Percentiles rank a stretch among this genome's conserved stretches.
Evolutionary conservation across 805 yeast genomes (phyloP).

Genomic region (Wickerhamomyces ciferrii): DNA sequence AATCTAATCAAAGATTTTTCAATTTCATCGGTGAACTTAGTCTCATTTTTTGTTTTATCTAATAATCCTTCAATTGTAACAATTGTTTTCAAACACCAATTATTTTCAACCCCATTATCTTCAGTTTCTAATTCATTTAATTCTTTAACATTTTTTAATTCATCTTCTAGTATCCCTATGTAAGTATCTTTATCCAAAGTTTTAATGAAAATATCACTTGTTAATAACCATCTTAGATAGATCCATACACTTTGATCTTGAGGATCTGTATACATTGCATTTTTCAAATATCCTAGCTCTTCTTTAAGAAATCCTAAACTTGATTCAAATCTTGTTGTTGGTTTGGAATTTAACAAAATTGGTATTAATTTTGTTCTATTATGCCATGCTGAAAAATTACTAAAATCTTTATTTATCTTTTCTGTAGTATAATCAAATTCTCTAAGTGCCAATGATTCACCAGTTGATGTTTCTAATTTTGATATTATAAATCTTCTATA

Average conservation of each 20-base stretch:
- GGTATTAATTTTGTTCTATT: slow-evolving; percentile 71
- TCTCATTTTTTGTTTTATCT: slow-evolving; percentile 12
- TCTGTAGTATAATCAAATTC: slow-evolving; percentile 77
- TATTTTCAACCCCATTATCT: slow-evolving; percentile 56
- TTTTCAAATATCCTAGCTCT: slow-evolving; percentile 67
- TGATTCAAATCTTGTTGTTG: slow-evolving; percentile 23
- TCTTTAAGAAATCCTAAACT: slow-evolving; percentile 32
- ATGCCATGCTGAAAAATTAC: slow-evolving; percentile 97
- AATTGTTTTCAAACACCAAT: slow-evolving; percentile 71
- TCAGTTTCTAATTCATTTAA: slow-evolving; percentile 70
- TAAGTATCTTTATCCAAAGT: slow-evolving; percentile 26
- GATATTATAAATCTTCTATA: slow-evolving; percentile 72
- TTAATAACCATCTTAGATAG: slow-evolving; percentile 75
- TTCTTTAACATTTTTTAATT: slow-evolving; percentile 48
- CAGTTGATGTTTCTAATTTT: slow-evolving; percentile 22
- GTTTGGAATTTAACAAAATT: slow-evolving; percentile 31
- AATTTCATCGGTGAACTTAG: slow-evolving; percentile 24
- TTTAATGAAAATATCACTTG: slow-evolving; percentile 24
- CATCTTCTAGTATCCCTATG: slow-evolving; percentile 33
- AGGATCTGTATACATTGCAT: slow-evolving; percentile 89
- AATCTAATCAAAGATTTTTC: slow-evolving; percentile 34
- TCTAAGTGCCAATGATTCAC: slow-evolving; percentile 25
- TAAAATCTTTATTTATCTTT: slow-evolving; percentile 76
- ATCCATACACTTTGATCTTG: slow-evolving; percentile 94
- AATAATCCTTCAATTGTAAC: slow-evolving; percentile 37